Evolutionary conservation across 1,284 basidiomycete species (phyloP), one percentile per base, ranked within the genome.

Genomic region (Fomitopsis schrenkii): DNA sequence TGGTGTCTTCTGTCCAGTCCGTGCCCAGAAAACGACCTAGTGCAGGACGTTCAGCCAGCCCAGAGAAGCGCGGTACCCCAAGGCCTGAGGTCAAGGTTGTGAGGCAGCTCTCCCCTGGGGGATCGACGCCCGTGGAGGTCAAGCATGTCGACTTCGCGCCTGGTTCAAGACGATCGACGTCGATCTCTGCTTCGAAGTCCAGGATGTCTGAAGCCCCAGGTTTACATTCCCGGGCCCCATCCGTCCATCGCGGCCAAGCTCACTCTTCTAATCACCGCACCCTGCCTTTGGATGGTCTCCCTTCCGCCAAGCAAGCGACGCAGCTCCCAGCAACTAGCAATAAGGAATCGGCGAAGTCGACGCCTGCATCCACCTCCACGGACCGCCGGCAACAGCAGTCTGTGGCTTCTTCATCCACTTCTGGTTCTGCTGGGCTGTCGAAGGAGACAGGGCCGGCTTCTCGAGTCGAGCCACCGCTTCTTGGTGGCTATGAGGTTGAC

Each of bases 91-190:
- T 57, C 7, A 14, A 35, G 5, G 30, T 33, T n/a, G 53, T 60
- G 19, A 55, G 41, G 59, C 40, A 38, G 15, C 30, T 44, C 3
- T 56, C 46, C 5, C 38, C 59, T 22, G 45, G 38, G 17, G 40
- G 60, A 1, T 55, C 59, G 22, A 41, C 30, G 40, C 30, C 63
- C 9, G n/a, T 30, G 17, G 59, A 53, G 22, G 33, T 60, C 30
- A 59, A 60, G 36, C 54, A 61, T 42, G 58, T 65, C 30, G 61
- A 64, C 42, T 59, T 66, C 12, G 60, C 38, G 4, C 7, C 52
- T 36, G 36, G 52, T 22, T 55, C 58, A 6, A 60, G 61, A 28
- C 58, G 55, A 14, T 60, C 65, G 6, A 61, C 63, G 3, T 64
- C 63, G 5, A 59, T 55, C 8, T 55, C 60, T 50, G 59, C 2